Conservation (phyloP, 345 rosid species). For the Gossypium raimondii region DNA sequence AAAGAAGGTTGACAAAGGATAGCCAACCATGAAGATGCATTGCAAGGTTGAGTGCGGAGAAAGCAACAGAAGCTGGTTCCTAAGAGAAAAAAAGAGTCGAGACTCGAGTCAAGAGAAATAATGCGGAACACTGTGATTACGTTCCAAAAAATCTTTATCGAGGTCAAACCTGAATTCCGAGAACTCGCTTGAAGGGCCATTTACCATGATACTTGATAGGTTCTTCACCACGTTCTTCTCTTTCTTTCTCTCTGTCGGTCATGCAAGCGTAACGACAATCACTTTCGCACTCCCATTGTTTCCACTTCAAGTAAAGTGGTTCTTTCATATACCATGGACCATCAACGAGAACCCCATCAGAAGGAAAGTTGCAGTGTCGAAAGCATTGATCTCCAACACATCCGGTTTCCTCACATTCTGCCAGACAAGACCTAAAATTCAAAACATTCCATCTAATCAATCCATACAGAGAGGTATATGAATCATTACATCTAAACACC, state of each 20-base stretch:
- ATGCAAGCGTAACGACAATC: slow-evolving; percentile 77
- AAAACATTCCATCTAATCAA: slow-evolving; percentile 2
- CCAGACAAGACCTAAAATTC: slow-evolving; percentile 46
- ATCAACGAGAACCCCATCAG: slow-evolving; percentile 30
- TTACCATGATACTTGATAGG: slow-evolving; percentile 80
- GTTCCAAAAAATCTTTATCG: not conserved
- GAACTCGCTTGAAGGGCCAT: slow-evolving; percentile 79
- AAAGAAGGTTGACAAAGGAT: slow-evolving; percentile 58
- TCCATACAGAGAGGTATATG: not conserved
- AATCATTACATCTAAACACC: not conserved
- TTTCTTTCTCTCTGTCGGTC: slow-evolving; percentile 60
- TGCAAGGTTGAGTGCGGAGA: slow-evolving; percentile 66
- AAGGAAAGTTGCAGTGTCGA: slow-evolving; percentile 57
- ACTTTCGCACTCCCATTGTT: slow-evolving; percentile 66
- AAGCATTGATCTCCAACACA: slow-evolving; percentile 60
- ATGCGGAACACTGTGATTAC: no score
- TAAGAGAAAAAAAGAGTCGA: slow-evolving; percentile 13
- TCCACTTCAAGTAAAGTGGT: slow-evolving; percentile 61
- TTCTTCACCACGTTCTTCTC: slow-evolving; percentile 35
- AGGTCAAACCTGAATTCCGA: slow-evolving; percentile 57
- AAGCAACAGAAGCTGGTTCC: slow-evolving; percentile 75
- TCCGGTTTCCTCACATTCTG: slow-evolving; percentile 51
- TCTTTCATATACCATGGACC: slow-evolving; percentile 72
- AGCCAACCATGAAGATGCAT: slow-evolving; percentile 83
- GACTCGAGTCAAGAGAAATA: not conserved